Evolutionary conservation across 2,329 filamentous ascomycete genomes (phyloP), one percentile per base, ranked within the genome.

Genomic region (Seiridium cupressi): DNA sequence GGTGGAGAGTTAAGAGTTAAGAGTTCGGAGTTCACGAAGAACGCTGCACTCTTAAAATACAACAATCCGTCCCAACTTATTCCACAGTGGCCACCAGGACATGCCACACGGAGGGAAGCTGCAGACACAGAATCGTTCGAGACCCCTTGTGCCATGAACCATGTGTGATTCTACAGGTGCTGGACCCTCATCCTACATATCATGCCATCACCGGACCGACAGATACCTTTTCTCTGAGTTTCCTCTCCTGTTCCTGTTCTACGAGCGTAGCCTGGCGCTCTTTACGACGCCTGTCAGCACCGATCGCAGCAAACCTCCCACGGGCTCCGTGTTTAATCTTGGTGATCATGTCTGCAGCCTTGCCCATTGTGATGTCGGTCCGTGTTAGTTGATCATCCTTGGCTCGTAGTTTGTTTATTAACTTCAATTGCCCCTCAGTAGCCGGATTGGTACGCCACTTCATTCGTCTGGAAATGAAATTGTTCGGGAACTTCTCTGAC

Each of bases 341-440:
- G 6, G 92, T 96, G 64, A 98, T 96, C 89, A 96, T 93, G 72
- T 97, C 93, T 4, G 84, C 84, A 4, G 93, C 93, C 70, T 86
- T 87, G 6, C 94, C 94, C 70, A 93, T 95, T 11, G 84, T 93
- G 60, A 96, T 68, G 35, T 87, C 82, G 0, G 77, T 75, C 0
- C 75, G 66, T 1, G 77, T 81, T 55, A 93, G 70, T 57, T 83
- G 77, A 35, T 87, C 77, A n/a, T 79, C 65, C 63, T 83, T 76
- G 1, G 75, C 75, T 7, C 88, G 80, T 3, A 88, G 69, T 68
- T 86, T 89, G 69, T 93, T 92, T 57, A 95, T 73, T 59, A 90
- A 89, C 42, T 83, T 78, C 1, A 96, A 73, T 72, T 95, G 87
- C 3, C 82, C 83, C 3, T 84, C 76, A 1, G 84, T 84, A 0